Evolutionary conservation across 768 basidiomycete genomes (phyloP).

Genomic region (Auricularia sp.): DNA sequence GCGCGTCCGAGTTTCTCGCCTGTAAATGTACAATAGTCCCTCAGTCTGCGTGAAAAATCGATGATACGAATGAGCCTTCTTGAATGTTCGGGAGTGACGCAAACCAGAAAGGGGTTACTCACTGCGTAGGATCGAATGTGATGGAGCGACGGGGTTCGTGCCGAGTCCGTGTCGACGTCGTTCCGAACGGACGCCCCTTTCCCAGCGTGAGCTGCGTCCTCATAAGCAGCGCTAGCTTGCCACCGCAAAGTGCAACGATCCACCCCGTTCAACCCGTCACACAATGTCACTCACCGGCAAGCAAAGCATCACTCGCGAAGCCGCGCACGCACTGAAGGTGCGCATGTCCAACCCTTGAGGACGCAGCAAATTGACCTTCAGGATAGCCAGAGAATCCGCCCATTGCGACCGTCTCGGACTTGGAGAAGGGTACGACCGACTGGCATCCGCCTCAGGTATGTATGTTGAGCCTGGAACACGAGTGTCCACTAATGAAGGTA

Average conservation of each 20-base stretch:
- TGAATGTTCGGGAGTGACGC: background rate
- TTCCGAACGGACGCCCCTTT: too few relatives aligned
- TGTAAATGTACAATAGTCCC: background rate
- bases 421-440: background rate
- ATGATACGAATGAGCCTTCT: background rate
- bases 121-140: too few relatives aligned
- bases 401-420: background rate
- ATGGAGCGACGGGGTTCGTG: too few relatives aligned
- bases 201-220: too few relatives aligned
- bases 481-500: too few relatives aligned
- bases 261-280: too few relatives aligned
- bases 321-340: constrained; percentile 40
- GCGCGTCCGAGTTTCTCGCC: background rate
- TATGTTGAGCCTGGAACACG: too few relatives aligned
- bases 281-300: constrained; percentile 46
- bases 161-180: too few relatives aligned
- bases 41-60: background rate
- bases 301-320: constrained; percentile 52
- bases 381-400: background rate
- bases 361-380: background rate
- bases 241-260: too few relatives aligned
- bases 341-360: background rate
- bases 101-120: background rate
- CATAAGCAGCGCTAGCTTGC: too few relatives aligned
- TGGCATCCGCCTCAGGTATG: too few relatives aligned